A percentile compares a stretch with the other conserved stretches of the same genome.
These are phyloP conservation scores for Ensete ventricosum DNA, from an alignment of 176 grass and related monocot genomes.

Conservation along the genomic window DNA sequence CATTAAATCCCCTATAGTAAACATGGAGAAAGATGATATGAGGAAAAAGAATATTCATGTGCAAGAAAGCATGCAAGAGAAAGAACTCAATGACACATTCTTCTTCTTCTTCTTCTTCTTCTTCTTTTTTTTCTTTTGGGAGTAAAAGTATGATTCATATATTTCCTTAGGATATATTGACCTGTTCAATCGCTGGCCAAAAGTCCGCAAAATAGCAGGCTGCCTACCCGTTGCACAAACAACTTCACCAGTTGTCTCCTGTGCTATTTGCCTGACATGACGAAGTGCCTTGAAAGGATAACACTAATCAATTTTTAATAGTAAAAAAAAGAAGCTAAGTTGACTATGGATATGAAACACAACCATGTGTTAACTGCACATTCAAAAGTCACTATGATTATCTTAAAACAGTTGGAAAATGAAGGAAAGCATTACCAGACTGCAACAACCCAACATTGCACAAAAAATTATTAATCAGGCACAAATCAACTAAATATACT, in stretches of 20 bases:
- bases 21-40: constrained; percentile 6
- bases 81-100: background rate
- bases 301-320: constrained; percentile 1
- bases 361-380: no score
- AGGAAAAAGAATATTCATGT: background rate
- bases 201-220: constrained; percentile 75
- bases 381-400: no score
- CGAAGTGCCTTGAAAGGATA: constrained; percentile 74
- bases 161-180: constrained; percentile 15
- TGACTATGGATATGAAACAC: no score
- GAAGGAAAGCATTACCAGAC: no score
- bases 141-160: background rate
- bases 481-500: no score
- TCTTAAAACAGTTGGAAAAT: no score
- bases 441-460: no score
- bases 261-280: constrained; percentile 95
- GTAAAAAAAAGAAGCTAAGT: background rate
- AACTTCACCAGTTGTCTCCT: constrained; percentile 83
- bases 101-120: background rate
- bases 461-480: no score
- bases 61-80: background rate
- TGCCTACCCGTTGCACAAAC: constrained; percentile 74
- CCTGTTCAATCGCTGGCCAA: constrained; percentile 91
- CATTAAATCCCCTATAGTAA: constrained; percentile 78
- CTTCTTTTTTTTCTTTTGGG: background rate